Evolutionary conservation across 257 asterid species (phyloP).

Genomic region (Penstemon davidsonii): DNA sequence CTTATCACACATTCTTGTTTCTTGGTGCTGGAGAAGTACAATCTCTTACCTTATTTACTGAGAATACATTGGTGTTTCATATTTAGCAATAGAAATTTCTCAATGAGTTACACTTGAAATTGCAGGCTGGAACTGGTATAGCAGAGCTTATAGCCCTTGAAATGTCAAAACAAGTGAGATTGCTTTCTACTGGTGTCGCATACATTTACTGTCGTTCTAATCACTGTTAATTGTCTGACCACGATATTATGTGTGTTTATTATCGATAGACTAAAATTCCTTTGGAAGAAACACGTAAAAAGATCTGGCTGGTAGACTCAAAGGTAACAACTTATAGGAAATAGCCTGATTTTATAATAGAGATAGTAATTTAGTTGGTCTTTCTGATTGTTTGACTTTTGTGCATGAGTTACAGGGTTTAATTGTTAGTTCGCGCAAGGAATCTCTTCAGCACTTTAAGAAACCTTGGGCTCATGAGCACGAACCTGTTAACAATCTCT

Average conservation of each 20-base stretch:
- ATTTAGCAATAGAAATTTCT: too few relatives aligned
- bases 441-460: slow-evolving; percentile 89
- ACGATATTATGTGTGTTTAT: slow-evolving; percentile 12
- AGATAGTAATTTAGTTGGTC: neutral
- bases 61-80: too few relatives aligned
- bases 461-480: slow-evolving; percentile 95
- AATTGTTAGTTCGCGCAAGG: slow-evolving; percentile 71
- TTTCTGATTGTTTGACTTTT: slow-evolving; percentile 7
- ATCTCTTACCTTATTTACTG: slow-evolving; percentile 8
- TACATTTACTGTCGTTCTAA: neutral
- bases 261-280: slow-evolving; percentile 49
- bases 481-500: slow-evolving; percentile 62
- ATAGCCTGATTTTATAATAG: neutral
- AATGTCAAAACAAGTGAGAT: slow-evolving; percentile 71
- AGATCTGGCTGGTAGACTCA: slow-evolving; percentile 92
- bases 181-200: slow-evolving; percentile 5
- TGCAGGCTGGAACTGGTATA: slow-evolving; percentile 98
- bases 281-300: slow-evolving; percentile 70
- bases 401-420: slow-evolving; percentile 58
- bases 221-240: slow-evolving; percentile 16
- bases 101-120: slow-evolving; percentile 16
- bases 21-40: slow-evolving; percentile 98
- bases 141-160: slow-evolving; percentile 97
- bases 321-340: slow-evolving; percentile 51
- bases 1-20: slow-evolving; percentile 88